Conservation (phyloP, 768 basidiomycete genomes). For the Leucocoprinus leucothites region DNA sequence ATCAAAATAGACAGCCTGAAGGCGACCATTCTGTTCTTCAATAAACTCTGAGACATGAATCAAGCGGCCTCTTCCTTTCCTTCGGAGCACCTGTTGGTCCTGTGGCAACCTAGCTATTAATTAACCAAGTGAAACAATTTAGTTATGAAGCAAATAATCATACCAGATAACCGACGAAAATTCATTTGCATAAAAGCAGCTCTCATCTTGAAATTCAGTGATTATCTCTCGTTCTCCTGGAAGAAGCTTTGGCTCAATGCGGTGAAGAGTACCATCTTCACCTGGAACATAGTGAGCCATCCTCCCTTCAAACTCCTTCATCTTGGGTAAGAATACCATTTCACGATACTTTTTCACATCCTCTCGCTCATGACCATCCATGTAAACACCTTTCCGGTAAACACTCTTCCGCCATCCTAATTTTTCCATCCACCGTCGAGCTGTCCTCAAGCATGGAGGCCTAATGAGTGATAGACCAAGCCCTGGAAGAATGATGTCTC, state of each 20-base stretch:
- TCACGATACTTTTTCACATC: constrained; percentile 31
- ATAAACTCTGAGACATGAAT: constrained; percentile 43
- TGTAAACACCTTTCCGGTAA: constrained; percentile 28
- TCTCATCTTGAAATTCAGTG: constrained; percentile 28
- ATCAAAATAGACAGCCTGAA: constrained; percentile 22
- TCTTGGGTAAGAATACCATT: constrained; percentile 24
- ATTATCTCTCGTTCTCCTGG: constrained; percentile 24
- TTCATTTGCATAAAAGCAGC: constrained; percentile 27
- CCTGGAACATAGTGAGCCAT: constrained; percentile 16
- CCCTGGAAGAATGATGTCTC: constrained; percentile 26
- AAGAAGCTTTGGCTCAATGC: constrained; percentile 18
- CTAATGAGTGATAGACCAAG: constrained; percentile 23
- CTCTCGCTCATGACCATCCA: constrained; percentile 23
- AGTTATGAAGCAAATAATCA: too few relatives aligned
- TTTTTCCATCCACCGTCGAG: constrained; percentile 32
- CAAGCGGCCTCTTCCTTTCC: constrained; percentile 29
- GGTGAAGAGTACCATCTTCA: constrained; percentile 12
- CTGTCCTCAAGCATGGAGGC: constrained; percentile 28
- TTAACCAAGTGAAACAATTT: neutral
- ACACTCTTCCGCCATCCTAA: constrained; percentile 28
- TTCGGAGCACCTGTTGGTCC: constrained; percentile 21
- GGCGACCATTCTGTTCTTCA: constrained; percentile 26
- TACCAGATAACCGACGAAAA: constrained; percentile 12
- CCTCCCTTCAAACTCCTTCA: constrained; percentile 16
- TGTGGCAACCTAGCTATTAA: constrained; percentile 6